phyloP scores from a whole-genome alignment of 192 early-diverging fungal species.

The Phlyctochytrium bullatum region DNA sequence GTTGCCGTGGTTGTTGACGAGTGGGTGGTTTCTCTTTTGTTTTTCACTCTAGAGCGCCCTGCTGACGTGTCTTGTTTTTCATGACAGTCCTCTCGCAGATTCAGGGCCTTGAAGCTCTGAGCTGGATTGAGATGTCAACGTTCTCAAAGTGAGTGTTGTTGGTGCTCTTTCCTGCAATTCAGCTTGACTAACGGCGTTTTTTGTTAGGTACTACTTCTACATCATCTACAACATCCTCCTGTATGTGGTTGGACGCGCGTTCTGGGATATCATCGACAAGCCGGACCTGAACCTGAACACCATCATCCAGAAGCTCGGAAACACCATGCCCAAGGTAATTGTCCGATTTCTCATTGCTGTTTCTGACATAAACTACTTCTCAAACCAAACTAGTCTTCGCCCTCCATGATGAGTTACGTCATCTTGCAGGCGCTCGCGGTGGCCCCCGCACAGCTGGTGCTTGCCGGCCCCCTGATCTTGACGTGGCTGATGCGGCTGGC shows the following conservation, averaged over 20 bases:
- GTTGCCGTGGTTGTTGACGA: constrained; percentile 45
- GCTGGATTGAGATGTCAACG: constrained; percentile 50
- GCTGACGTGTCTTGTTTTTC: not conserved
- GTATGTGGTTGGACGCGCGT: constrained; percentile 29
- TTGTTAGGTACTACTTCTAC: constrained; percentile 46
- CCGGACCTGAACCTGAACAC: constrained; percentile 8
- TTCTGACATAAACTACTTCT: not conserved
- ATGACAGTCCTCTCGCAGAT: constrained; percentile 36
- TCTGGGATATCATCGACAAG: constrained; percentile 30
- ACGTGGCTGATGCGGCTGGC: constrained; percentile 39
- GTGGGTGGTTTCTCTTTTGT: constrained; percentile 7
- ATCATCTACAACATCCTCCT: constrained; percentile 50
- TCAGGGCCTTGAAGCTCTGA: constrained; percentile 49
- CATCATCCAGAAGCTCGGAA: constrained; percentile 30
- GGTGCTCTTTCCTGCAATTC: too few relatives aligned
- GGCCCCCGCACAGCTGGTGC: constrained; percentile 45
- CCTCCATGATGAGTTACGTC: constrained; percentile 41
- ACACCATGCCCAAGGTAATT: constrained; percentile 32
- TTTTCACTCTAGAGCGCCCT: not conserved
- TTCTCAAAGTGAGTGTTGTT: constrained; percentile 45
- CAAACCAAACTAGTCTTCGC: constrained; percentile 36
- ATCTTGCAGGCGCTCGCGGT: constrained; percentile 43
- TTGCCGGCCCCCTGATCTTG: constrained; percentile 41
- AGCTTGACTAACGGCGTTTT: not conserved
- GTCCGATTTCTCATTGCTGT: not conserved